These are phyloP conservation scores for Paramecium biaurelia DNA, from an alignment of 73 alveolate species.

Conservation along the genomic window DNA sequence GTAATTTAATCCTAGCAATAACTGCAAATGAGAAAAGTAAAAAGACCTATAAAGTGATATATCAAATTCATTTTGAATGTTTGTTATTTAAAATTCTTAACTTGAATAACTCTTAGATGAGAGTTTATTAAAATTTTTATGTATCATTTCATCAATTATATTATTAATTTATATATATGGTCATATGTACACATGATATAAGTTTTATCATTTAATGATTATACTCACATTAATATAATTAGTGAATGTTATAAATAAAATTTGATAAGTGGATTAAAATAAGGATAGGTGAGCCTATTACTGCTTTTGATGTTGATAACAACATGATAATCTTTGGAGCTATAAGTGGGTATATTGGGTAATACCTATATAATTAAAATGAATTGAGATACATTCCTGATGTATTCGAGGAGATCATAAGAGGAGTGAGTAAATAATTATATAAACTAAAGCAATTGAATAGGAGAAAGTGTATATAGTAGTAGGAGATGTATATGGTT, in stretches of 20 bases:
- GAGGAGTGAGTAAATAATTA: not conserved
- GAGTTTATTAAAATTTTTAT: no score
- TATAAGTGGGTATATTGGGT: slow-evolving; percentile 60
- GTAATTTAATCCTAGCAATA: not conserved
- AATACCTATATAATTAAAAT: not conserved
- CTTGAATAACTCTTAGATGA: no score
- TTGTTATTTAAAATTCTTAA: not conserved
- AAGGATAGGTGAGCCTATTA: slow-evolving; percentile 63
- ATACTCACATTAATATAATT: not conserved
- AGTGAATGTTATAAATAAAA: not conserved
- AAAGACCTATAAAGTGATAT: not conserved
- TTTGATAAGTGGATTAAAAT: slow-evolving; percentile 58
- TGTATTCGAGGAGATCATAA: slow-evolving; percentile 8
- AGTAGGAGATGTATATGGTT: not conserved
- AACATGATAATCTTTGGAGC: slow-evolving; percentile 45
- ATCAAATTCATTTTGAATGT: not conserved
- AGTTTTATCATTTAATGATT: not conserved
- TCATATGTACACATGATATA: no score
- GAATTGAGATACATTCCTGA: slow-evolving; percentile 60
- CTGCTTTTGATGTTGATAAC: slow-evolving; percentile 43
- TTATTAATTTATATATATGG: no score
- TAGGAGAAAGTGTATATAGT: not conserved
- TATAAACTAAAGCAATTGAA: not conserved
- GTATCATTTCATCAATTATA: no score
- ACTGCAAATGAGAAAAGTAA: not conserved